phyloP scores from a whole-genome alignment of 352 stramenopile genomes.

The Phytophthora hybrid region DNA sequence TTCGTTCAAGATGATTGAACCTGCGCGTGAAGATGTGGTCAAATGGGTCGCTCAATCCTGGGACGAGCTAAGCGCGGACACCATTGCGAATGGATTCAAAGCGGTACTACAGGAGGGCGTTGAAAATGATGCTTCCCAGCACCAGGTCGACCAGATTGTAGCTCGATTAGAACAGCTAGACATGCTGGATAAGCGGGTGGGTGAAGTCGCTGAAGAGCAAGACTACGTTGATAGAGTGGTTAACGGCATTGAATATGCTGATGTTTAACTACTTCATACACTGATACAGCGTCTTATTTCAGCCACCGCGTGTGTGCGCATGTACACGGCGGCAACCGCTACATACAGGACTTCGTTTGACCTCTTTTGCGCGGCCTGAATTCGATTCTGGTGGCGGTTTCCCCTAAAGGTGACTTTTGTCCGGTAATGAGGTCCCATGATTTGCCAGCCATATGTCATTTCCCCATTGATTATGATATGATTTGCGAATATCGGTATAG shows the following conservation, averaged over 20 bases:
- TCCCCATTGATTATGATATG: no score
- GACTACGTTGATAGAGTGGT: no score
- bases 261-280: no score
- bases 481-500: no score
- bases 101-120: neutral
- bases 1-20: neutral
- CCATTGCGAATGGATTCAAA: neutral
- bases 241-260: no score
- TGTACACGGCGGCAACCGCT: neutral
- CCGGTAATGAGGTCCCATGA: no score
- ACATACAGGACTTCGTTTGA: neutral
- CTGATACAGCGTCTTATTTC: no score
- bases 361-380: neutral
- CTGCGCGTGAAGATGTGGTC: neutral
- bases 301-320: neutral
- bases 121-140: neutral
- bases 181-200: neutral
- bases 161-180: neutral
- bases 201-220: no score
- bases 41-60: neutral
- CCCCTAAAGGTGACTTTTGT: no score
- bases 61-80: neutral
- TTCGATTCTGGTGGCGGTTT: no score
- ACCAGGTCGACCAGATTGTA: neutral
- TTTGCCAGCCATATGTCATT: no score